Conservation (phyloP, 2,329 filamentous ascomycete genomes). For the Exophiala alcalophila region DNA sequence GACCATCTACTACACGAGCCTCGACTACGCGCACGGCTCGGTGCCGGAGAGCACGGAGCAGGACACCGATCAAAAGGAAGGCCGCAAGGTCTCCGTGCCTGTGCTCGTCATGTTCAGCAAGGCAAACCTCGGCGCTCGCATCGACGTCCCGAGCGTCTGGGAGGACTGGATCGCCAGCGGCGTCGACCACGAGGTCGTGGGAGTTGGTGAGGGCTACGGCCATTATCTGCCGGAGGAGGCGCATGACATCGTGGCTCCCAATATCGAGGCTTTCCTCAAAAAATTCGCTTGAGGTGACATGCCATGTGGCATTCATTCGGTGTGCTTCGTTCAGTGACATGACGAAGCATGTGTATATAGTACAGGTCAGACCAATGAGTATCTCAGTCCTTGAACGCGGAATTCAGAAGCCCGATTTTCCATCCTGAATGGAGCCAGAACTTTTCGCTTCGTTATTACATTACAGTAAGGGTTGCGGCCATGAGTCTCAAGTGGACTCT, state of each 20-base stretch:
- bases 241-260: conserved; percentile 33
- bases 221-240: conserved; percentile 51
- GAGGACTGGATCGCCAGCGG: conserved; percentile 42
- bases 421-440: background rate
- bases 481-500: too few relatives aligned
- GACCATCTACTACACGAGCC: conserved; percentile 44
- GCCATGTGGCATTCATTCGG: background rate
- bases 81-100: conserved; percentile 44
- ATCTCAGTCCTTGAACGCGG: background rate
- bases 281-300: conserved; percentile 13
- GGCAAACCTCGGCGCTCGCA: conserved; percentile 40
- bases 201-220: conserved; percentile 34
- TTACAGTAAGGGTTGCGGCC: background rate
- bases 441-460: background rate
- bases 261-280: conserved; percentile 22
- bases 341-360: background rate
- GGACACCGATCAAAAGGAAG: conserved; percentile 44
- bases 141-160: conserved; percentile 42
- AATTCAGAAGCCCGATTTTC: too few relatives aligned
- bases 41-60: conserved; percentile 44
- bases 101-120: conserved; percentile 46
- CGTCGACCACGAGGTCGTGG: conserved; percentile 20
- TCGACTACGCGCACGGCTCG: conserved; percentile 49
- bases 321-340: background rate
- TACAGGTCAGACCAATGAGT: background rate